Base-by-base conservation (phyloP, 345 rosid species). In the Combretum micranthum region DNA sequence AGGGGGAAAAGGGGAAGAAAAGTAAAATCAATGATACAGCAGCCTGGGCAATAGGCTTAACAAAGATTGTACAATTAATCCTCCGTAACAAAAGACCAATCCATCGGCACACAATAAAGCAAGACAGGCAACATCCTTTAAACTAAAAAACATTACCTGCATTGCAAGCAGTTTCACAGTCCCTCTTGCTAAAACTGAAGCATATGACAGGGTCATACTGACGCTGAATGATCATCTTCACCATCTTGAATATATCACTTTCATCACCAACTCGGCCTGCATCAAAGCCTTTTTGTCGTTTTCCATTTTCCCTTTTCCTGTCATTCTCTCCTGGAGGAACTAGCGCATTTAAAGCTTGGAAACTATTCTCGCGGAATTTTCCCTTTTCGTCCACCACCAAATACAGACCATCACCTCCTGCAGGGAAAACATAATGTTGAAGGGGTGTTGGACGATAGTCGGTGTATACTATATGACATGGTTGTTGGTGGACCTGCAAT, bases 111-210 rank as follows among this genome's bases (percentile, higher is more conserved):
- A 7, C 9, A 32, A 32, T 32, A 32, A 32, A 32, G 9, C 9
- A 32, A 7, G 39, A 32, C 9, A 32, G 39, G 39, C 9, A 9
- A 32, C 39, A 32, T 4, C 39, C 39, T 32, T 32, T 32, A 11
- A 32, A 5, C 39, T 7, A 43, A 53, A 42, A 42, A 20, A 15
- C 17, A 43, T 56, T 64, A 87, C 99, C 96, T 93, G 99, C 97
- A 87, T 89, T 8, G 99, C 99, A 54, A 89, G 99, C 73, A 88
- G 80, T 72, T n/a, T 89, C 99, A 9, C 97, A 93, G 62, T 93
- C 99, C 71, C 93, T 86, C 78, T 93, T 89, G 83, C 99, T 93
- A 69, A 93, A 93, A 74, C 91, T 84, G 80, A 93, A 93, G 73
- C 88, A 81, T 62, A 93, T 88, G 64, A 93, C 97, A 19, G 99